phyloP scores from a whole-genome alignment of 1,284 basidiomycete species.

The Cutaneotrichosporon dermatis region DNA sequence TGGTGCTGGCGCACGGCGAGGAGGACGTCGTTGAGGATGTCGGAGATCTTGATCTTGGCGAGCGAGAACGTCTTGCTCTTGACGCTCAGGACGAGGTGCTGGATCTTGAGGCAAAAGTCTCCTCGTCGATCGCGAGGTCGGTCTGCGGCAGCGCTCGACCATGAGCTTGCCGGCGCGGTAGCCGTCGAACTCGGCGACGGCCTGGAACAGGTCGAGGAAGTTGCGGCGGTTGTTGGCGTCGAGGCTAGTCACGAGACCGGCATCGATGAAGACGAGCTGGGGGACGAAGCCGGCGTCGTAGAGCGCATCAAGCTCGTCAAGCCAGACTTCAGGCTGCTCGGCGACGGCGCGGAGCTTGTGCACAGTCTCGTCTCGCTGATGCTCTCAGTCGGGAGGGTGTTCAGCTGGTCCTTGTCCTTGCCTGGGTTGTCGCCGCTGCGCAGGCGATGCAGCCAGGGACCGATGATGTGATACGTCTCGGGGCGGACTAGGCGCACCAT shows the following conservation, averaged over 20 bases:
- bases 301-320: conserved; percentile 62
- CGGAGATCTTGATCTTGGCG: conserved; percentile 91
- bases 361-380: conserved; percentile 56
- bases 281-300: conserved; percentile 75
- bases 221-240: conserved; percentile 76
- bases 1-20: conserved; percentile 85
- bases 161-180: conserved; percentile 91
- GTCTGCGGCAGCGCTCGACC: conserved; percentile 91
- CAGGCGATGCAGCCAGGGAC: conserved; percentile 39
- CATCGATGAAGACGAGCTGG: conserved; percentile 94
- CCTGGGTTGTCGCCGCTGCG: background rate
- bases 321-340: conserved; percentile 65
- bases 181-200: conserved; percentile 94
- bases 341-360: conserved; percentile 60
- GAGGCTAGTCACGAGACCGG: conserved; percentile 86
- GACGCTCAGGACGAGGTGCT: conserved; percentile 86
- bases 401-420: conserved; percentile 26
- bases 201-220: conserved; percentile 94
- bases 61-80: conserved; percentile 96
- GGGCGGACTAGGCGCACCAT: conserved; percentile 94
- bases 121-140: conserved; percentile 81
- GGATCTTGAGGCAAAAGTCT: conserved; percentile 97
- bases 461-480: conserved; percentile 58
- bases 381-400: conserved; percentile 22
- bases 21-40: conserved; percentile 84